Evolutionary conservation across 2,329 filamentous ascomycete species (phyloP).

Genomic region (Trichoderma sp.): DNA sequence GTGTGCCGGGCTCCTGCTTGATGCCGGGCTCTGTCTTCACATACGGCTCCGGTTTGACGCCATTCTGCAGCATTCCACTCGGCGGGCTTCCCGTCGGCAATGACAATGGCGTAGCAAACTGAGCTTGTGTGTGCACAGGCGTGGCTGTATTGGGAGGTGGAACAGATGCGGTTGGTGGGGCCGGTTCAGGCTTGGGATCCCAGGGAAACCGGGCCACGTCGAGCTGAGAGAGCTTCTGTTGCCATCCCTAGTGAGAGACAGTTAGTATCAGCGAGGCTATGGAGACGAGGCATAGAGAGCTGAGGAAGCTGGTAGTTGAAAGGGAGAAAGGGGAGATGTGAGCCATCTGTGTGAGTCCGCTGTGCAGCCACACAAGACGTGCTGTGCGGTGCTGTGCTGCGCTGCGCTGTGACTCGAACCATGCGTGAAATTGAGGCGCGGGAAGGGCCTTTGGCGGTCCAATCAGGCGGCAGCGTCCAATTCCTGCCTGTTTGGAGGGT

Average conservation of each 20-base stretch:
- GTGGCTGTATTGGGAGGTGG: conserved; percentile 30
- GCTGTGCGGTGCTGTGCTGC: background rate
- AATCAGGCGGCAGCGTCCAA: conserved; percentile 24
- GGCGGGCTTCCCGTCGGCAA: conserved; percentile 37
- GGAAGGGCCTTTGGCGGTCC: conserved; percentile 16
- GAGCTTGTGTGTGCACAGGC: conserved; percentile 36
- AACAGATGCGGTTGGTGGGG: conserved; percentile 40
- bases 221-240: conserved; percentile 82
- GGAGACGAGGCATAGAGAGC: background rate
- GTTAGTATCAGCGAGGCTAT: conserved; percentile 29
- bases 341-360: background rate
- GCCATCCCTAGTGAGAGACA: conserved; percentile 72
- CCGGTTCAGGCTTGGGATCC: conserved; percentile 81
- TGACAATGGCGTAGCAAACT: conserved; percentile 38
- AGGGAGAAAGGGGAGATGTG: background rate
- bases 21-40: conserved; percentile 53
- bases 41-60: conserved; percentile 47
- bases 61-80: conserved; percentile 38
- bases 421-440: conserved; percentile 20
- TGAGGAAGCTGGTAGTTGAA: background rate
- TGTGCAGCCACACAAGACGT: background rate
- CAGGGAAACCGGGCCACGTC: conserved; percentile 89
- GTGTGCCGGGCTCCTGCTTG: conserved; percentile 48
- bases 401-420: background rate
- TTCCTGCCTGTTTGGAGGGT: conserved; percentile 18